Conservation (phyloP, 495 filamentous ascomycete species). For the Parachaetomium inaequale region DNA sequence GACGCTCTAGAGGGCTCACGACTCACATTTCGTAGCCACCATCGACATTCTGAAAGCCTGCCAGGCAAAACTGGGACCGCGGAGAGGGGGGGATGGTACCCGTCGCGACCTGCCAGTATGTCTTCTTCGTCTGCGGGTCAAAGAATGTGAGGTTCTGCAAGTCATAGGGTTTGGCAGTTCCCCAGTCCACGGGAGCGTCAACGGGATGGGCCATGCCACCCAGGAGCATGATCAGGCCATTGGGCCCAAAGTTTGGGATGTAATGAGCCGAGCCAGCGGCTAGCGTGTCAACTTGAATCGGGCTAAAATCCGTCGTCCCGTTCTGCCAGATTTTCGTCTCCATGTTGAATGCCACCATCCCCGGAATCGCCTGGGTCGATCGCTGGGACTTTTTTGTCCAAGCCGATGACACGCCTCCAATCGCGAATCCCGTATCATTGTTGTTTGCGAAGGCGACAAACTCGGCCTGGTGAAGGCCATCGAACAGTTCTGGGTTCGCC, state of each 20-base stretch:
- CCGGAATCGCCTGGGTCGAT: slow-evolving; percentile 15
- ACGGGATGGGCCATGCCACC: slow-evolving; percentile 26
- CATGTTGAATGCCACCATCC: slow-evolving; percentile 26
- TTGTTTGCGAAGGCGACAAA: slow-evolving; percentile 11
- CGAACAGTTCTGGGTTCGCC: slow-evolving; percentile 6
- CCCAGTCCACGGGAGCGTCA: too few relatives aligned
- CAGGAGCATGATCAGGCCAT: slow-evolving; percentile 36
- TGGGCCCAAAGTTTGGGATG: slow-evolving; percentile 18
- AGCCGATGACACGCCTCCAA: slow-evolving; percentile 16
- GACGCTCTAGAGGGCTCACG: too few relatives aligned
- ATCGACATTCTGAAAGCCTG: slow-evolving; percentile 31
- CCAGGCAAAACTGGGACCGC: slow-evolving; percentile 25
- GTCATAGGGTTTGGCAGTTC: too few relatives aligned
- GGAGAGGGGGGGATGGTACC: slow-evolving; percentile 26
- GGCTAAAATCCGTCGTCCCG: slow-evolving; percentile 15
- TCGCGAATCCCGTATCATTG: slow-evolving; percentile 13
- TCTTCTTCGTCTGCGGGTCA: slow-evolving; percentile 35
- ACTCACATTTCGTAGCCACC: slow-evolving; percentile 35
- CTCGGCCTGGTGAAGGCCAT: background rate
- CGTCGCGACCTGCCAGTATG: slow-evolving; percentile 33
- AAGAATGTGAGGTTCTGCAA: slow-evolving; percentile 33
- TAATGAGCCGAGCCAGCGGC: too few relatives aligned
- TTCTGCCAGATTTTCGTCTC: slow-evolving; percentile 18
- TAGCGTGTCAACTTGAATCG: slow-evolving; percentile 5
- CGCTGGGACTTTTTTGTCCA: slow-evolving; percentile 1